Conservation (phyloP, 768 basidiomycete genomes). For the Pleurotus djamor region DNA sequence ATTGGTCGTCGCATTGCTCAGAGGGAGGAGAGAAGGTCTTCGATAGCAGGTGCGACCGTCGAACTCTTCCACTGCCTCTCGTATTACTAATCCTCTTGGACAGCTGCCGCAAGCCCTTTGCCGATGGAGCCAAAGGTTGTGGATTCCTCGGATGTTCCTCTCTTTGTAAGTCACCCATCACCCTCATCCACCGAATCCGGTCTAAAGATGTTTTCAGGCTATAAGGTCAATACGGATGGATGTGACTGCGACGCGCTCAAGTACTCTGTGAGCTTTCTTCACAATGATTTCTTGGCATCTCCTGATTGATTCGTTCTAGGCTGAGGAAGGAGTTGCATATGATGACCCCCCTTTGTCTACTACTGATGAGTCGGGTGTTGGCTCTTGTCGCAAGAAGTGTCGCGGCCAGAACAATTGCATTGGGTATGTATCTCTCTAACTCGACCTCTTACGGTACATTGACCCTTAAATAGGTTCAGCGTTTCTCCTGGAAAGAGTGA, state of each 20-base stretch:
- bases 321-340: background rate
- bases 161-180: too few relatives aligned
- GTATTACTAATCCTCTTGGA: background rate
- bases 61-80: background rate
- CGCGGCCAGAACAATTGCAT: background rate
- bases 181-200: too few relatives aligned
- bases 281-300: background rate
- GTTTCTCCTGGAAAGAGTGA: background rate
- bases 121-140: conserved; percentile 5
- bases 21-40: conserved; percentile 4
- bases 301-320: background rate
- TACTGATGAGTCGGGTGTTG: background rate
- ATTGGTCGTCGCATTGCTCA: conserved; percentile 8
- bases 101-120: conserved; percentile 3
- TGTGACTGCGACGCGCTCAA: conserved; percentile 8
- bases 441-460: background rate
- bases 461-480: background rate
- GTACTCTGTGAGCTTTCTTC: background rate
- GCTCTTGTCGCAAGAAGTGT: background rate
- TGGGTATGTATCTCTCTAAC: background rate
- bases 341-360: background rate
- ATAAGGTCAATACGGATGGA: conserved; percentile 4
- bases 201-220: too few relatives aligned
- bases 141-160: conserved; percentile 8
- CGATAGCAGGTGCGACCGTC: background rate